Evolutionary conservation across 306 rosid genomes (phyloP), one percentile per base, ranked within the genome.

Genomic region (Myrica gale): DNA sequence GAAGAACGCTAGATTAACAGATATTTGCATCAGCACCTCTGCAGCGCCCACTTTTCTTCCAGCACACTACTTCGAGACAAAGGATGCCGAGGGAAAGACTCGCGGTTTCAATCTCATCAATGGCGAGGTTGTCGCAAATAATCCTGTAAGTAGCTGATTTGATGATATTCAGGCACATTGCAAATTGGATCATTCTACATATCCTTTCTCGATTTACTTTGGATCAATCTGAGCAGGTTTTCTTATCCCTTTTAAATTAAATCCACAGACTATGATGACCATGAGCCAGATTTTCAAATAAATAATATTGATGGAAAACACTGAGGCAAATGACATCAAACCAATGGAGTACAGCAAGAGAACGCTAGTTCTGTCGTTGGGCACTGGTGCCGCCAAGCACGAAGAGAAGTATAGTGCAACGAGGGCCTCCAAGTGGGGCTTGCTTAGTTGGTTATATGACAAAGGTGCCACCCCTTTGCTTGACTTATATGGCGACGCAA

Each of bases 41-140:
- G 90, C 88, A 0, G 88, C 88, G 2, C 88, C 90, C 8, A 82
- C 88, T 6, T 84, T 19, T 54, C 78, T 84, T 6, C 90, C 90
- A 0, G 60, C 86, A 3, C 88, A 84, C 74, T 66, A 69, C 79
- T 87, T 87, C 9, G 78, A 75, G 12, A 62, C 79, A 1, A 71
- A 55, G 6, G 83, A 84, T 60, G 42, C 21, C 0, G 52, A 74
- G 4, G 85, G 84, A 19, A 74, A 45, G 1, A 54, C 69, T 66
- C 79, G 81, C 57, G 50, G 60, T 3, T 87, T 57, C 37, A 81
- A 87, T 66, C 79, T 84, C 52, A 10, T 87, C 4, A 88, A 84
- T 1, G 90, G 88, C 8, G 86, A 77, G 0, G 67, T 87, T 26
- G 88, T 84, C 3, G 88, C 82, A 46, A 87, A 84, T 63, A 87